Percentiles rank a stretch among this genome's conserved stretches.
These are phyloP conservation scores for Escallonia rubra DNA, from an alignment of 129 eudicot species.

Conservation along the genomic window DNA sequence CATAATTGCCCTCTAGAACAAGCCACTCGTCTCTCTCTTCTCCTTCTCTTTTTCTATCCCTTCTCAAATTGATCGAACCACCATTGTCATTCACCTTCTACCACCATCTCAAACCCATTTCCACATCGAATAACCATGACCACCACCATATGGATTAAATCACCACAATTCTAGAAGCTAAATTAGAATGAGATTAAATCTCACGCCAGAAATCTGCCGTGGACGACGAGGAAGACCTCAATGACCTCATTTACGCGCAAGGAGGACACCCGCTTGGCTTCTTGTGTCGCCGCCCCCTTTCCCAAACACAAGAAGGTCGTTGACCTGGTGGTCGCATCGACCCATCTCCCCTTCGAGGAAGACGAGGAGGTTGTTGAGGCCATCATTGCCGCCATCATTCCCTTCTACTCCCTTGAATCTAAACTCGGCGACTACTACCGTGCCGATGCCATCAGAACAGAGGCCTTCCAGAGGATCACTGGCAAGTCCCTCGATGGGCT, in stretches of 20 bases:
- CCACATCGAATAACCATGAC: too few relatives aligned
- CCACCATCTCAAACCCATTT: too few relatives aligned
- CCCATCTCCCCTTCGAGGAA: constrained; percentile 10
- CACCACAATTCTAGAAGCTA: too few relatives aligned
- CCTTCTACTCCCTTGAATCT: constrained; percentile 52
- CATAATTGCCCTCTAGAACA: too few relatives aligned
- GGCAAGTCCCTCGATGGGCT: constrained; percentile 52
- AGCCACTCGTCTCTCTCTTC: too few relatives aligned
- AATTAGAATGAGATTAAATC: too few relatives aligned
- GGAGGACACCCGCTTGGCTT: not conserved
- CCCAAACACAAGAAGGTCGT: not conserved
- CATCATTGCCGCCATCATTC: constrained; percentile 34
- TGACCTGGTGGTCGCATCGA: too few relatives aligned
- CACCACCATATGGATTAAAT: too few relatives aligned
- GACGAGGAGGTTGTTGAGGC: constrained; percentile 43
- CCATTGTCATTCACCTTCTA: too few relatives aligned
- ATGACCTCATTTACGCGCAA: not conserved
- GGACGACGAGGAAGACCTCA: not conserved
- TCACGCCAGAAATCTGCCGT: too few relatives aligned
- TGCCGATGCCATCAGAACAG: constrained; percentile 46
- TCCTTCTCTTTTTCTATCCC: too few relatives aligned
- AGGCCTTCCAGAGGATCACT: constrained; percentile 52
- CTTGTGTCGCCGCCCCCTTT: constrained; percentile 1
- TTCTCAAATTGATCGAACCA: too few relatives aligned
- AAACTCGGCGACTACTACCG: constrained; percentile 54